Base-by-base conservation (phyloP, 805 yeast genomes). In the Lipomyces mesembrius region DNA sequence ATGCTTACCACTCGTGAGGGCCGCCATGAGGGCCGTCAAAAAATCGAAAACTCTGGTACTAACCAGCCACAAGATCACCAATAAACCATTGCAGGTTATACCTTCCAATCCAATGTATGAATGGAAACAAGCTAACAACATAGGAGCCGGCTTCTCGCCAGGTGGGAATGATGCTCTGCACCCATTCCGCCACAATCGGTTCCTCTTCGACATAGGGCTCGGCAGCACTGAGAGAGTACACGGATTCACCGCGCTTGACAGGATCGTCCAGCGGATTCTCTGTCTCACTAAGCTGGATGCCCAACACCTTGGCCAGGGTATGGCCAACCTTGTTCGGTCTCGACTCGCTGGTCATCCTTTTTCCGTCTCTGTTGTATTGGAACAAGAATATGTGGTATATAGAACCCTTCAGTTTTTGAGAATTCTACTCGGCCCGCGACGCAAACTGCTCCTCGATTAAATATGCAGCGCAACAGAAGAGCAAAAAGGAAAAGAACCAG, bases 41-140 rank as follows among this genome's bases (percentile, higher is more conserved):
- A 2, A 43, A 5, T 2, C 2, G 22, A 17, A n/a, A 2, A 8
- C 49, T 17, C 12, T 11, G 12, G n/a, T n/a, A 43, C 49, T 43
- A 17, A 43, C 49, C 49, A 1, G 49, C 49, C 8, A 43, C 49
- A 17, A 43, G 49, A 43, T 43, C 49, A 3, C 49, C 49, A 43
- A 43, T 3, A 43, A 43, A 9, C 49, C 49, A 43, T 6, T 43
- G 49, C 49, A 43, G 3, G 49, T 43, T 43, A 43, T 43, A 43
- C 9, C 22, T 43, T n/a, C 49, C 49, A 17, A 43, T 43, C 49
- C 49, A 43, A 43, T 17, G 49, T 43, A n/a, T 17, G 49, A 43
- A 43, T 43, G 49, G 49, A 43, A 43, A n/a, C 49, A 43, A 43
- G 49, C 22, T n/a, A n/a, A n/a, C n/a, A n/a, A n/a, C n/a, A 43